Conservation (phyloP, 164 flowering plant species). For the Umbellularia californica region DNA sequence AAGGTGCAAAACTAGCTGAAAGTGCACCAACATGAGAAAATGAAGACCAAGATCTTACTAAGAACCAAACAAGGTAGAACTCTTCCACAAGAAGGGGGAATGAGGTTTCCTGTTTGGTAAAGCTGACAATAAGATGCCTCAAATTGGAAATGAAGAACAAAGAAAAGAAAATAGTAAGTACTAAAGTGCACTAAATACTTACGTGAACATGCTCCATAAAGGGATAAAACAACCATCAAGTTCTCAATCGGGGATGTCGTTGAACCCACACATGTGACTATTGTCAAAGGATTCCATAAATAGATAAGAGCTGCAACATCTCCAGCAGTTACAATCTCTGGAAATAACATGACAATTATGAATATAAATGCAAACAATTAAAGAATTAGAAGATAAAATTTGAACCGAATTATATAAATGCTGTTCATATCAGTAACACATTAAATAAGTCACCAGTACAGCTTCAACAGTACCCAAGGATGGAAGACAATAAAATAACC, state of each 20-base stretch:
- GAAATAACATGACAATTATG: slow-evolving; percentile 6
- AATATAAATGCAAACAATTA: neutral
- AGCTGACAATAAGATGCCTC: neutral
- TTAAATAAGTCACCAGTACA: neutral
- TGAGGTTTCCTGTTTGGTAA: neutral
- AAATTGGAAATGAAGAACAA: neutral
- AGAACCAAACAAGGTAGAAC: neutral
- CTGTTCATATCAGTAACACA: neutral
- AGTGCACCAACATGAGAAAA: too few species aligned
- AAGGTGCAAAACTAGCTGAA: too few species aligned
- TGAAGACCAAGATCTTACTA: too few species aligned
- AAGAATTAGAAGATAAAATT: neutral
- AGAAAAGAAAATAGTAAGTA: neutral
- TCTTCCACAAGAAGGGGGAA: neutral
- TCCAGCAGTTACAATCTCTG: slow-evolving; percentile 51
- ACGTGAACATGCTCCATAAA: slow-evolving; percentile 80
- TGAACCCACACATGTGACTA: slow-evolving; percentile 62
- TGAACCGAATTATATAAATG: neutral
- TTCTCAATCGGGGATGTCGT: slow-evolving; percentile 78
- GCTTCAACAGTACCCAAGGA: too few species aligned
- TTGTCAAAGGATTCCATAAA: slow-evolving; percentile 82
- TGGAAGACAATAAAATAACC: too few species aligned
- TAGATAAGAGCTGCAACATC: slow-evolving; percentile 78
- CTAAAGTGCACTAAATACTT: slow-evolving; percentile 16
- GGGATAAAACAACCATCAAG: slow-evolving; percentile 47